Base-by-base conservation (phyloP, 208 protist genomes). In the Sergeia podlipaevii region DNA sequence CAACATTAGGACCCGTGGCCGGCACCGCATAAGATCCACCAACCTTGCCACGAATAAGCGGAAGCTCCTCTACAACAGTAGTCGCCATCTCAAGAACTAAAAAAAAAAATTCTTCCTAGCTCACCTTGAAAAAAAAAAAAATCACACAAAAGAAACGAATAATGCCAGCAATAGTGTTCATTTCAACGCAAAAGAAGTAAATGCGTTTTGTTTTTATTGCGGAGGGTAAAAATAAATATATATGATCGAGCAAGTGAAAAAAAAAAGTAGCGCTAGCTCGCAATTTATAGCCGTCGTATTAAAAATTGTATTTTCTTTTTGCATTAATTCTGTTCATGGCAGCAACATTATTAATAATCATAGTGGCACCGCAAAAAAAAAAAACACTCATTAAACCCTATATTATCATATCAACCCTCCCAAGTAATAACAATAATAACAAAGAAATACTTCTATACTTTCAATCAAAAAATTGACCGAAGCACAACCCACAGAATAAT, bases 11-110 rank as follows among this genome's bases (percentile, higher is more conserved):
- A 10, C 78, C 76, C 11, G 80, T 86, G 23, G 57, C 62, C 3
- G 42, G 18, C 21, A 28, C 33, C 17, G 30, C 30, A 29, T 65
- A 54, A 26, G 78, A 27, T 2, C 70, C 69, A 28, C 51, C 66
- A 3, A 66, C 53, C 55, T 94, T 94, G 3, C 77, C 66, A 8
- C 87, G 73, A 42, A 89, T 75, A 41, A 91, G 65, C 10, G 87
- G 82, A 13, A 94, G 71, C 33, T 91, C 77, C 45, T 91, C 80
- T 29, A 82, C 39, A 8, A 85, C 45, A 26, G 44, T 54, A n/a
- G 60, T 61, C 46, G 24, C 30, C 33, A 38, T 38, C 11, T 13
- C n/a, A 8, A 36, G 5, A 17, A 2, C 15, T 7, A 34, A 53
- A 54, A 67, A 56, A 60, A 61, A 53, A 61, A 48, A 56, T n/a